Evolutionary conservation across 1,284 basidiomycete genomes (phyloP), one percentile per base, ranked within the genome.

Genomic region (Apiotrichum brassicae): DNA sequence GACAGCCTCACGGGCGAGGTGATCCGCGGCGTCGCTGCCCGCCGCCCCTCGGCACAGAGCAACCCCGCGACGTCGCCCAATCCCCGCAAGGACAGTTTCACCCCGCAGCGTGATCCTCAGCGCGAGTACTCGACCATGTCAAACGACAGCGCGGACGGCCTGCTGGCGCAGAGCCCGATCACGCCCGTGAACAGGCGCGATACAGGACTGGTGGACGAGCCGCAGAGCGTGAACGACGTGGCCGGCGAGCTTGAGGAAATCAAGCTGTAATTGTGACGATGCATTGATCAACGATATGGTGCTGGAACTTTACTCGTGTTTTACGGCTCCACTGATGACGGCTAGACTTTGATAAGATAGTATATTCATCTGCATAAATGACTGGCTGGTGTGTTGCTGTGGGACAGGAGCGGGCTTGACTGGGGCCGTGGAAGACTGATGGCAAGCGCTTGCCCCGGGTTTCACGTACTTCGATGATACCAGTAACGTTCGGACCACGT

Each of bases 91-190:
- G 32, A 45, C 32, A 20, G 19, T 14, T 23, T 43, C 41, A 28
- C 41, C 4, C 12, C 36, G 16, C 22, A 16, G 6, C 44, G 55
- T n/a, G 11, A 11, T 14, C 11, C 28, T 9, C 50, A 23, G 20
- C 36, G 53, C n/a, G 48, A 35, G 7, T 33, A 43, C 37, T 48
- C 48, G 36, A 50, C 59, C 16, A 40, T 65, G 4, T 63, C 61
- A 2, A 55, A 41, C 26, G 54, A 59, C 41, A 52, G 46, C 22
- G 48, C 65, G 14, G 62, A 64, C 44, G 60, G 54, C 16, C 46
- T 67, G 22, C 44, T 67, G 12, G 59, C n/a, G 16, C 19, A 23
- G 18, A 24, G 11, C 5, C 20, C 24, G 11, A 33, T 12, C n/a
- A 36, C 28, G 28, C 28, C 28, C 11, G 14, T 14, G 28, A 30